Base-by-base conservation (phyloP, 257 asterid genomes). In the Coffea canephora region DNA sequence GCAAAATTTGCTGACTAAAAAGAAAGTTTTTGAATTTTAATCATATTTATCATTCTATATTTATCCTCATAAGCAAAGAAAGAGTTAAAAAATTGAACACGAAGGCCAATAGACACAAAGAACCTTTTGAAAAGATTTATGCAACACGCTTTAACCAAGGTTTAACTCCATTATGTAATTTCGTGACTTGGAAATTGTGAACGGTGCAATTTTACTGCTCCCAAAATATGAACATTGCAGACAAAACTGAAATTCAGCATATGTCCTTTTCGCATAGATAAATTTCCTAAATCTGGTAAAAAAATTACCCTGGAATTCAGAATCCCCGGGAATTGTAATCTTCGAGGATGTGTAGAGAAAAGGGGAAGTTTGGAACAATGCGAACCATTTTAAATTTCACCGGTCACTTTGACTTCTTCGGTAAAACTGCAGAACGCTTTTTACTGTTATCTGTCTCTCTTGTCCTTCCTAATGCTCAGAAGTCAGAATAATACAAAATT, bases 351-450 rank as follows among this genome's bases (percentile, higher is more conserved):
- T 0, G 55, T 36, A 69, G 57, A 19, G 70, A 78, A 52, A 64
- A 64, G 81, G 68, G 39, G 82, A 85, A 65, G 13, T 74, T 50
- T 69, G 80, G 77, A 83, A 74, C 34, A 71, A 57, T 25, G 72
- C 45, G 71, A 69, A 45, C 75, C 75, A 69, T 31, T 77, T 16
- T 34, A 3, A 5, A 39, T 27, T 83, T 85, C 75, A 85, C 89
- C 84, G 90, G 76, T 67, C 8, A 49, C 45, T 79, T 86, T 87
- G 91, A 86, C 89, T 76, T 62, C 46, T 79, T 80, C 5, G 84
- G 83, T 74, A 74, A 82, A 68, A 78, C 57, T 81, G 89, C 82
- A 68, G 72, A 39, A 7, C 67, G 6, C 67, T 8, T 61, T 61
- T 61, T 62, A 84, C 90, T 82, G 85, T 83, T 76, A 65, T 39